Percentiles rank a stretch among this genome's conserved stretches.
Evolutionary conservation across 169 alveolate genomes (phyloP).

Genomic region (Cryptosporidium bovis): DNA sequence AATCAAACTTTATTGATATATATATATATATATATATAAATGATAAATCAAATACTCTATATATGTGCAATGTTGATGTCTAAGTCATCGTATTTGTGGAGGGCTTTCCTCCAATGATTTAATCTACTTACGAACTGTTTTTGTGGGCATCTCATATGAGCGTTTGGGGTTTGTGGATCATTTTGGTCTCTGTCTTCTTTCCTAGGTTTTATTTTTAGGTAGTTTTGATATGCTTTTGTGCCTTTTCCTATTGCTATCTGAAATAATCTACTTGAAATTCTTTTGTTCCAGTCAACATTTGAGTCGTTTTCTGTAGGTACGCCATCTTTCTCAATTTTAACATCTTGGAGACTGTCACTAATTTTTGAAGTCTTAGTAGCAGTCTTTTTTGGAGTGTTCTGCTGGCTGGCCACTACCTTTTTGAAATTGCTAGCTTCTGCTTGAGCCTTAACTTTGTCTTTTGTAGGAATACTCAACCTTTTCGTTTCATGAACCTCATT

Average conservation of each 20-base stretch:
- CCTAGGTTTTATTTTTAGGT: conserved; percentile 45
- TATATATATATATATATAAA: too few relatives aligned
- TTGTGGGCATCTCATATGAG: conserved; percentile 73
- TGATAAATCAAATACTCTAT: too few relatives aligned
- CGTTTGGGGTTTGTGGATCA: conserved; percentile 74
- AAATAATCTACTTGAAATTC: conserved; percentile 70
- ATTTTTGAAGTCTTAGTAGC: conserved; percentile 17
- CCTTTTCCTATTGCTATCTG: conserved; percentile 73
- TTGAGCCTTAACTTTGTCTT: neutral
- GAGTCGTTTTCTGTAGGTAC: conserved; percentile 5
- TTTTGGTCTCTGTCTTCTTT: conserved; percentile 45
- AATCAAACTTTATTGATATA: too few relatives aligned
- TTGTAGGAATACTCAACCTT: neutral
- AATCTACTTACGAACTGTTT: conserved; percentile 51
- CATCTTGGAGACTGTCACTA: neutral
- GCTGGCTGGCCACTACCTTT: neutral
- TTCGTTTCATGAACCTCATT: neutral
- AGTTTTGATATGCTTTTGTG: conserved; percentile 71
- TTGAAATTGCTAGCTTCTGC: neutral
- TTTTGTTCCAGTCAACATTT: conserved; percentile 53
- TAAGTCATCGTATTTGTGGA: conserved; percentile 60
- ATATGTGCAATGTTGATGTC: conserved; percentile 2
- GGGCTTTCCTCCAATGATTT: conserved; percentile 68
- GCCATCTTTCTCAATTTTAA: neutral
- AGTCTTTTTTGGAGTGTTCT: conserved; percentile 25